A percentile compares a stretch with the other conserved stretches of the same genome.
Evolutionary conservation across 2,329 filamentous ascomycete genomes (phyloP).

Genomic region (Exophiala lecanii-corni): DNA sequence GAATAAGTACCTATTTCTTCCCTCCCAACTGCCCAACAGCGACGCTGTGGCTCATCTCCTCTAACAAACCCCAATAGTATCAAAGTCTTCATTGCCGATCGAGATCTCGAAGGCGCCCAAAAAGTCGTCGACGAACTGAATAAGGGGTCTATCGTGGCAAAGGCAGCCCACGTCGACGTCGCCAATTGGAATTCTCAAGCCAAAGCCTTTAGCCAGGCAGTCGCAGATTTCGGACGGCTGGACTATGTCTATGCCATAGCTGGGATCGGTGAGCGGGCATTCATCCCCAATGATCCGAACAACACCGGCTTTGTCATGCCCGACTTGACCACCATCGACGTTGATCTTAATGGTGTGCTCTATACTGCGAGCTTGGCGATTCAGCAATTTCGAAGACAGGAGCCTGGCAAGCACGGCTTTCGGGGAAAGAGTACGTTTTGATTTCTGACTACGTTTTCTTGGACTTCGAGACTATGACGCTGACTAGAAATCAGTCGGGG

Average conservation of each 20-base stretch:
- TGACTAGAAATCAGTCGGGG: conserved; percentile 14
- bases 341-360: conserved; percentile 41
- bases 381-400: conserved; percentile 42
- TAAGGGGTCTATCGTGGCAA: conserved; percentile 13
- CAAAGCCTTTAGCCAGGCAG: conserved; percentile 33
- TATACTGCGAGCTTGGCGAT: conserved; percentile 40
- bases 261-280: conserved; percentile 38
- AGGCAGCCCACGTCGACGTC: conserved; percentile 15
- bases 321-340: conserved; percentile 36
- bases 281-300: conserved; percentile 29
- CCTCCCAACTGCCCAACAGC: not conserved
- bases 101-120: conserved; percentile 21
- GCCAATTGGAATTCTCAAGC: conserved; percentile 24
- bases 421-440: conserved; percentile 36
- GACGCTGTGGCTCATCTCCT: too few species aligned
- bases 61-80: conserved; percentile 19
- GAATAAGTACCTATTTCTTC: conserved; percentile 16
- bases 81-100: conserved; percentile 30
- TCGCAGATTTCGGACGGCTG: conserved; percentile 33
- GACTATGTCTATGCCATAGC: conserved; percentile 40
- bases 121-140: conserved; percentile 23
- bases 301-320: conserved; percentile 34
- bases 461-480: too few species aligned
- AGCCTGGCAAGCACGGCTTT: conserved; percentile 30
- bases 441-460: not conserved